Base-by-base conservation (phyloP, 208 protist genomes). In the Blechomonas ayalai region DNA sequence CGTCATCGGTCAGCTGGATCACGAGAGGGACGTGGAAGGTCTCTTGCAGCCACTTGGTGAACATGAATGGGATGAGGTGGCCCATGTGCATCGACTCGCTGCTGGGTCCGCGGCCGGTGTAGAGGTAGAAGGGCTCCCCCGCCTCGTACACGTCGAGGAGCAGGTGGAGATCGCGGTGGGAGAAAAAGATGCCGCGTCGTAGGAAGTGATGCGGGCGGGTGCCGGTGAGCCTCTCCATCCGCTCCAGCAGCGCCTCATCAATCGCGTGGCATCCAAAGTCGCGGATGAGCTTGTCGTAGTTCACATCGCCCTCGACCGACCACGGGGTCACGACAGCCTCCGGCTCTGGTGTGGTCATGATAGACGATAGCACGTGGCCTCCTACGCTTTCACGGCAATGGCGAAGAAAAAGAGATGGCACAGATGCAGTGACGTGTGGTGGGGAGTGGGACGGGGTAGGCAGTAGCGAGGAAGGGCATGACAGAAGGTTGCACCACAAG, bases 1-100 rank as follows among this genome's bases (percentile, higher is more conserved):
- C 98, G 68, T 99, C 98, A 58, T 99, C 98, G n/a, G 98, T 99
- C 52, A 99, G 81, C 70, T 99, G 98, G 52, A 99, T 97, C 1
- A 99, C 97, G 2, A 99, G 76, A 13, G 97, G 96, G 16, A 98
- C 95, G 44, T 97, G 65, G 61, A 99, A 99, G 4, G 85, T 96
- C n/a, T 99, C 97, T 76, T 99, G 98, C 47, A 99, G 80, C 76
- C 96, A 97, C 78, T 99, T 97, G 3, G 97, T 99, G 73, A 99
- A 98, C 57, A 99, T 79, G 52, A 99, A 99, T 8, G 98, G 98
- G 18, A 99, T 75, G 12, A 99, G 67, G 66, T 99, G 98, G 3
- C 98, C 98, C 37, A 99, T 79, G 69, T 99, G 98, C 81, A 99
- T 93, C 35, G 93, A 85, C 40, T 98, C 97, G 38, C 81, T 96